Conservation (phyloP, 352 stramenopile species). For the Phytopythium cucurbitacearum region DNA sequence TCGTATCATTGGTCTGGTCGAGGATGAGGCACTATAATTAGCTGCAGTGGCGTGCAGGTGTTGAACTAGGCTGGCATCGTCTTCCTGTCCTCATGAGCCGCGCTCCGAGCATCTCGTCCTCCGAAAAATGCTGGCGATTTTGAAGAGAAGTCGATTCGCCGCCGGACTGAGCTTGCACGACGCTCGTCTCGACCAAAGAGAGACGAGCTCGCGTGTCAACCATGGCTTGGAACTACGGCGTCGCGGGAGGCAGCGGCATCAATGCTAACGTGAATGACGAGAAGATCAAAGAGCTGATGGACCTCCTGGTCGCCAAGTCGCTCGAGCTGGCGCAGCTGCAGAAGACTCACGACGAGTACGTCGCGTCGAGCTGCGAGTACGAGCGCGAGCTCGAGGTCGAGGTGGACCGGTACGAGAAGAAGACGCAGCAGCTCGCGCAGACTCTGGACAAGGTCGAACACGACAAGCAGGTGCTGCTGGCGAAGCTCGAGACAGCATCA, state of each 20-base stretch:
- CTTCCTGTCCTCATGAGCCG: no score
- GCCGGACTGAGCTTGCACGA: no score
- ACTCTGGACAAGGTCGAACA: slow-evolving; percentile 21
- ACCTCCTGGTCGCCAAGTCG: slow-evolving; percentile 20
- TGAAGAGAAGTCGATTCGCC: no score
- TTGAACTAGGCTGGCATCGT: no score
- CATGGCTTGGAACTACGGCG: neutral
- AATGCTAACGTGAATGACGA: slow-evolving; percentile 9
- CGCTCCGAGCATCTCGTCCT: no score
- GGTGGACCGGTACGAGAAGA: slow-evolving; percentile 51
- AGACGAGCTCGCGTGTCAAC: no score
- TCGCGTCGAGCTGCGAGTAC: slow-evolving; percentile 72
- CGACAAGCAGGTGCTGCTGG: slow-evolving; percentile 18
- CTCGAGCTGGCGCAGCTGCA: slow-evolving; percentile 49
- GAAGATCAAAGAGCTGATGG: slow-evolving; percentile 11
- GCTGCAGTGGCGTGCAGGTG: no score
- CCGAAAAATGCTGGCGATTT: no score
- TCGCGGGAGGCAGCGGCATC: neutral
- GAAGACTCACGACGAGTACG: slow-evolving; percentile 64
- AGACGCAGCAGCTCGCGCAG: slow-evolving; percentile 19
- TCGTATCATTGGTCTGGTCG: no score
- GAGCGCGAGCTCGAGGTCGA: slow-evolving; percentile 65
- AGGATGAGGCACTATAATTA: no score
- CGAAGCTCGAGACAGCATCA: slow-evolving; percentile 7
- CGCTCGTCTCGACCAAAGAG: no score